Percentiles rank a stretch among this genome's conserved stretches.
Conservation (phyloP, 495 filamentous ascomycete species). For the Penicillium daleae region DNA sequence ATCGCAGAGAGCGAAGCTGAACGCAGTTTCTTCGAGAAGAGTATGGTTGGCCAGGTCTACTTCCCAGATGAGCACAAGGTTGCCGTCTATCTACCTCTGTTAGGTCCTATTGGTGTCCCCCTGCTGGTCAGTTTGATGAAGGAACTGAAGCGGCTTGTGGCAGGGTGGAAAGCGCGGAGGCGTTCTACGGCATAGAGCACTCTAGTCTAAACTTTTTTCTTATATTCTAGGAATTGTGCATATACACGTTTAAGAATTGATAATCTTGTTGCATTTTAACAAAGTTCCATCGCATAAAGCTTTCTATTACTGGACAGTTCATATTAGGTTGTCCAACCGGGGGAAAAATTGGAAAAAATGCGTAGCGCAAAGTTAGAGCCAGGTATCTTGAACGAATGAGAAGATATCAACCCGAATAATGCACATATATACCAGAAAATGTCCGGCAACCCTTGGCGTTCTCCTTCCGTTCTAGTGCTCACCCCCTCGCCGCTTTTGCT, state of each 20-base stretch:
- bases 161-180: slow-evolving; percentile 41
- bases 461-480: slow-evolving; percentile 8
- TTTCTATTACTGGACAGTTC: not conserved
- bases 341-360: not conserved
- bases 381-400: slow-evolving; percentile 3
- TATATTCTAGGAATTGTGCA: slow-evolving; percentile 14
- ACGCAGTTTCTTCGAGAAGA: slow-evolving; percentile 96
- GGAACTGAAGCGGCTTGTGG: slow-evolving; percentile 64
- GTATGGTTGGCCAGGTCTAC: slow-evolving; percentile 97
- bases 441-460: not conserved
- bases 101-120: slow-evolving; percentile 92
- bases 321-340: not conserved
- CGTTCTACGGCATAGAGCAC: slow-evolving; percentile 4
- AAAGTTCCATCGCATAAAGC: not conserved
- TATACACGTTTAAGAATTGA: slow-evolving; percentile 8
- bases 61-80: slow-evolving; percentile 98
- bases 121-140: slow-evolving; percentile 81
- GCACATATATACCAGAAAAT: not conserved
- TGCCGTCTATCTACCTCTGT: slow-evolving; percentile 90
- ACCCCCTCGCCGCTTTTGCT: slow-evolving; percentile 8
- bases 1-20: slow-evolving; percentile 90
- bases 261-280: not conserved
- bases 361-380: not conserved
- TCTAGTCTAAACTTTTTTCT: not conserved
- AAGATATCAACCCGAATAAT: not conserved